Conservation (phyloP, 2,329 filamentous ascomycete species). For the Diaporthe humulicola region DNA sequence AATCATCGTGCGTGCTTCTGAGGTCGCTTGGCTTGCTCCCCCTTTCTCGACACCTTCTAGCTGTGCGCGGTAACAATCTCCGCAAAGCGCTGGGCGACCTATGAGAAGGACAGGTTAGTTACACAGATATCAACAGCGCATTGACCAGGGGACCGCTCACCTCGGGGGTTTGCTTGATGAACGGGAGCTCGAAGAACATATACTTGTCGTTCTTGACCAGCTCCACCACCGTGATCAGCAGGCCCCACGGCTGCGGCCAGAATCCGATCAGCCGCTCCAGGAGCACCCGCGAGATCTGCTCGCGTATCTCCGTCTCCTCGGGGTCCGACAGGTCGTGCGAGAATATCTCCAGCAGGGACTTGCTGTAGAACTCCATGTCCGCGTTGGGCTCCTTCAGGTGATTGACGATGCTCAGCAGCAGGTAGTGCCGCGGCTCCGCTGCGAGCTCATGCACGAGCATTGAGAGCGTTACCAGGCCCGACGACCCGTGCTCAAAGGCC, state of each 20-base stretch:
- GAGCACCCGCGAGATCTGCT: conserved; percentile 90
- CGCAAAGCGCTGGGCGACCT: conserved; percentile 32
- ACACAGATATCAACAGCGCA: no score
- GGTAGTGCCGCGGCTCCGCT: conserved; percentile 85
- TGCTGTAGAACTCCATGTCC: conserved; percentile 93
- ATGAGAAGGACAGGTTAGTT: neutral
- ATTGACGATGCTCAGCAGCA: conserved; percentile 88
- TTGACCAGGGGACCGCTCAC: conserved; percentile 60
- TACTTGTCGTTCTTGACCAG: conserved; percentile 92
- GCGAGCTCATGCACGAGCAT: conserved; percentile 81
- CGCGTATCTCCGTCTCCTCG: conserved; percentile 85
- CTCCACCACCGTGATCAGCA: conserved; percentile 89
- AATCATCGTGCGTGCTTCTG: neutral
- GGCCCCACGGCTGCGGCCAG: conserved; percentile 95
- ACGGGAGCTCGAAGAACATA: conserved; percentile 92
- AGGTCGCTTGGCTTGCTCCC: neutral
- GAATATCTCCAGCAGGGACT: conserved; percentile 87
- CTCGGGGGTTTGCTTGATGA: conserved; percentile 91
- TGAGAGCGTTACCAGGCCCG: conserved; percentile 80
- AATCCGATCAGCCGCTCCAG: conserved; percentile 89
- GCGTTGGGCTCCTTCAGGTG: conserved; percentile 92
- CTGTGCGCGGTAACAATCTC: conserved; percentile 31
- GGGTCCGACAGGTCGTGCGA: conserved; percentile 79
- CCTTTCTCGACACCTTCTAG: neutral
- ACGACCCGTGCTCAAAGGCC: conserved; percentile 73